Conservation (phyloP, 1,284 basidiomycete genomes). For the Neolentinus lepideus region DNA sequence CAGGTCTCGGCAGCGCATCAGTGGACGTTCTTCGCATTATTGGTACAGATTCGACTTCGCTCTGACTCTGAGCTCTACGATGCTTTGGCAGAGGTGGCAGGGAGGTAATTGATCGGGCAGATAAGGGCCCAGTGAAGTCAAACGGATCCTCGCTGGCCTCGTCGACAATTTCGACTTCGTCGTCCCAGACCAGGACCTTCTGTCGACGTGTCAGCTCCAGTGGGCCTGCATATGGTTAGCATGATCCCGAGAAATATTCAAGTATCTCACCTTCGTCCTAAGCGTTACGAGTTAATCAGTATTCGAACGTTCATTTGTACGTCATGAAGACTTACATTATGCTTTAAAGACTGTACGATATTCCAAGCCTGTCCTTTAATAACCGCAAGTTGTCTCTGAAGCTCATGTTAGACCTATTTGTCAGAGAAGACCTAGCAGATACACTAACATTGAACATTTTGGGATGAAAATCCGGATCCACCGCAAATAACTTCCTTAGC, state of each 20-base stretch:
- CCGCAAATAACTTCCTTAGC: slow-evolving; percentile 67
- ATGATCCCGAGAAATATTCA: slow-evolving; percentile 7
- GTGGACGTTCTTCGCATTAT: slow-evolving; percentile 55
- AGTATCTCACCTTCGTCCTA: slow-evolving; percentile 50
- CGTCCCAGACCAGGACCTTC: slow-evolving; percentile 78
- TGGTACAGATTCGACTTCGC: slow-evolving; percentile 66
- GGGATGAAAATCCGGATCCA: slow-evolving; percentile 81
- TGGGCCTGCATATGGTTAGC: slow-evolving; percentile 45
- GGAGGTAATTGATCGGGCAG: slow-evolving; percentile 44
- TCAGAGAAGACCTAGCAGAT: background rate
- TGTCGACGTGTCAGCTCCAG: slow-evolving; percentile 76
- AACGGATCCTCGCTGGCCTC: slow-evolving; percentile 37
- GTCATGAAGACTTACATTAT: slow-evolving; percentile 43
- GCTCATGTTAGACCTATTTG: background rate
- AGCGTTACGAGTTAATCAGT: slow-evolving; percentile 8
- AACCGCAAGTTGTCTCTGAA: slow-evolving; percentile 77
- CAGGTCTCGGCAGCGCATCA: slow-evolving; percentile 54
- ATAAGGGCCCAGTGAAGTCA: slow-evolving; percentile 24
- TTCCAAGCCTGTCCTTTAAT: slow-evolving; percentile 93
- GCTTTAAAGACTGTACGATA: slow-evolving; percentile 76
- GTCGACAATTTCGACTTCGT: slow-evolving; percentile 72
- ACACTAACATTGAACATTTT: slow-evolving; percentile 71
- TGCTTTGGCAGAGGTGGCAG: slow-evolving; percentile 38
- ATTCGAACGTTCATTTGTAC: slow-evolving; percentile 4
- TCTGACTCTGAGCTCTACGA: slow-evolving; percentile 51